Percentiles rank a stretch among this genome's conserved stretches.
phyloP scores from a whole-genome alignment of 2,329 filamentous ascomycete genomes.

The Blastomyces silverae region DNA sequence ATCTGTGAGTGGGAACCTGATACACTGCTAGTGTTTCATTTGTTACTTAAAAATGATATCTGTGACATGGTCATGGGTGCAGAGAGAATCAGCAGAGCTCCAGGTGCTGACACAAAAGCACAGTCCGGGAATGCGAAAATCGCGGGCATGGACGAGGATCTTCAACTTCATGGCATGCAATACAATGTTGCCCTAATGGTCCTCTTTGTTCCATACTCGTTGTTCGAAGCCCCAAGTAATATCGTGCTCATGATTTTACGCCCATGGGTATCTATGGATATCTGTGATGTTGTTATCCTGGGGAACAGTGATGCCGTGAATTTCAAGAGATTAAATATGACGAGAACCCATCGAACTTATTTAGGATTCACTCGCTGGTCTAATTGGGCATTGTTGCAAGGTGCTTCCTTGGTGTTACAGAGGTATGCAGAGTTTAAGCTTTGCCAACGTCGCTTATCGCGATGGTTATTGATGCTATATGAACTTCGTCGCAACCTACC shows the following conservation, averaged over 20 bases:
- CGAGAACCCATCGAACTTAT: background rate
- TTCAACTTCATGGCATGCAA: constrained; percentile 34
- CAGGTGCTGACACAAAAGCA: background rate
- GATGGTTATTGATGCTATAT: too few species aligned
- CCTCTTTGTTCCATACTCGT: constrained; percentile 38
- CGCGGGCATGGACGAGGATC: constrained; percentile 26
- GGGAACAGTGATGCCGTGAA: constrained; percentile 27
- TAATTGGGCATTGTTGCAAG: constrained; percentile 50
- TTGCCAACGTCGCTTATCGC: background rate
- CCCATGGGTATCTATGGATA: constrained; percentile 49
- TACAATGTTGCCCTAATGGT: constrained; percentile 47
- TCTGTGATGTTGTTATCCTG: constrained; percentile 44
- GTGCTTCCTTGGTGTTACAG: constrained; percentile 45
- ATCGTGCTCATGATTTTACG: constrained; percentile 41
- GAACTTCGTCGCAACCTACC: too few species aligned
- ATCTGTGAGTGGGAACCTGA: constrained; percentile 20
- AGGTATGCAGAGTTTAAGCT: constrained; percentile 25
- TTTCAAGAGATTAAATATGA: background rate
- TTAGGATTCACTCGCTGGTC: constrained; percentile 22
- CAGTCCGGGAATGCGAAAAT: constrained; percentile 36
- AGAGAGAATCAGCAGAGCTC: background rate
- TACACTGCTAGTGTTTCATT: constrained; percentile 1
- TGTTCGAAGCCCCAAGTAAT: constrained; percentile 39
- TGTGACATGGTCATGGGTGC: background rate
- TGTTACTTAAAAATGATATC: background rate